Conservation (phyloP, 371 early-diverging fungal genomes). For the Mucor saturninus region DNA sequence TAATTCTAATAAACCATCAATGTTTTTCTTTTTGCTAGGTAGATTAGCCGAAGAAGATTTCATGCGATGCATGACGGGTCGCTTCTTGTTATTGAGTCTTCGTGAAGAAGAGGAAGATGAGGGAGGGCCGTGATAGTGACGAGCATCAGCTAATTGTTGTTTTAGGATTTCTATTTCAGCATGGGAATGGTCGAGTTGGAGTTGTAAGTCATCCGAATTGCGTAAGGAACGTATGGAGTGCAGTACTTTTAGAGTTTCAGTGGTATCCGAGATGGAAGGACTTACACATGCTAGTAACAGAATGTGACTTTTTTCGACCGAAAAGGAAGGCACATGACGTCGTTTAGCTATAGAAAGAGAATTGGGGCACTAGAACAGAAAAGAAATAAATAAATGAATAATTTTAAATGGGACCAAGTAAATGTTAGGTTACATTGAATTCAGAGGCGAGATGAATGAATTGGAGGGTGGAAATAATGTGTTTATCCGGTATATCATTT, state of each 20-base stretch:
- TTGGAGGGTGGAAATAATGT: constrained; percentile 38
- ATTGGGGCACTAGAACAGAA: constrained; percentile 59
- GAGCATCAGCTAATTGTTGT: neutral
- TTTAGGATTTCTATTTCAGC: neutral
- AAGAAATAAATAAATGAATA: neutral
- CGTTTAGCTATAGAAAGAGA: constrained; percentile 97
- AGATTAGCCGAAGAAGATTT: constrained; percentile 5
- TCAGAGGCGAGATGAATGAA: constrained; percentile 29
- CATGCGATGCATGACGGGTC: constrained; percentile 16
- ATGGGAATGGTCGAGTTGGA: neutral
- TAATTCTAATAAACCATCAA: constrained; percentile 10
- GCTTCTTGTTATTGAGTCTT: constrained; percentile 4
- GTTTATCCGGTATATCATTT: constrained; percentile 2
- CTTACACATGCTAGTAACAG: constrained; percentile 91
- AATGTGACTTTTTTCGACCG: constrained; percentile 89
- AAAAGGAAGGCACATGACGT: constrained; percentile 83
- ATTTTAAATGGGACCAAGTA: no score
- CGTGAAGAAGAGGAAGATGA: constrained; percentile 10
- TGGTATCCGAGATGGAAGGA: constrained; percentile 68
- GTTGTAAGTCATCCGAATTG: no score
- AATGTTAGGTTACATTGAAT: neutral
- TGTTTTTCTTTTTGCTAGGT: neutral
- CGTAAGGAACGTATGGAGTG: no score
- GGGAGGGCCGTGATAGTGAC: neutral
- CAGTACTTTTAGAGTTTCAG: constrained; percentile 75